Base-by-base conservation (phyloP, 495 filamentous ascomycete species). In the Lichina pygmaea region DNA sequence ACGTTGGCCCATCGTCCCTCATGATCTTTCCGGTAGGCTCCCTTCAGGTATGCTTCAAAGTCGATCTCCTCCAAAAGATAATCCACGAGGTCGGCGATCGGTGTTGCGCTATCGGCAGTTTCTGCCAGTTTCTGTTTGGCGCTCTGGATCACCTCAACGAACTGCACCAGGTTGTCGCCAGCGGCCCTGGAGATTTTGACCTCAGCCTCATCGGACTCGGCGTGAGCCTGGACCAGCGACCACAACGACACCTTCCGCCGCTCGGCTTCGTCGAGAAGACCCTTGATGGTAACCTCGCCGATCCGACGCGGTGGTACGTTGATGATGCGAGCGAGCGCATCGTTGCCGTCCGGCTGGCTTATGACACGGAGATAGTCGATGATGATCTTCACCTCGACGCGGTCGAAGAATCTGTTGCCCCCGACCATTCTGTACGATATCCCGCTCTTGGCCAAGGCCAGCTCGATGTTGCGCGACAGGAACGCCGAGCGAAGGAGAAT, bases 351-450 rank as follows among this genome's bases (percentile, higher is more conserved):
- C 2, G 84, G 83, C 53, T 92, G 82, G 55, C 78, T 74, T 34
- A 93, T 70, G 6, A 91, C 77, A 31, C 85, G 68, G 17, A 95
- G 62, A 57, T 99, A 95, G 56, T 95, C 85, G 7, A 99, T 57
- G 2, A 95, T 56, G 5, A 77, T 70, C 56, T 91, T 94, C 54
- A 99, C 77, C 59, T 99, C 91, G 9, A 72, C 66, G 42, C 91
- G 72, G 51, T 99, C 91, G 53, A 86, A 99, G 59, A 99, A 99
- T 46, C 77, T 75, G 33, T 73, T 70, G 0, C 91, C 91, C 53
- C 81, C 91, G 43, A 94, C 80, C 91, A 95, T 95, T 33, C 73
- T 73, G 58, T 99, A 99, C 0, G 85, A 68, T 33, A 99, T 72
- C 0, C 91, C 91, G 8, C 74, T 72, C 54, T 79, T 85, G 5